Base-by-base conservation (phyloP, 2,329 filamentous ascomycete species). In the Cordyceps tenuipes region DNA sequence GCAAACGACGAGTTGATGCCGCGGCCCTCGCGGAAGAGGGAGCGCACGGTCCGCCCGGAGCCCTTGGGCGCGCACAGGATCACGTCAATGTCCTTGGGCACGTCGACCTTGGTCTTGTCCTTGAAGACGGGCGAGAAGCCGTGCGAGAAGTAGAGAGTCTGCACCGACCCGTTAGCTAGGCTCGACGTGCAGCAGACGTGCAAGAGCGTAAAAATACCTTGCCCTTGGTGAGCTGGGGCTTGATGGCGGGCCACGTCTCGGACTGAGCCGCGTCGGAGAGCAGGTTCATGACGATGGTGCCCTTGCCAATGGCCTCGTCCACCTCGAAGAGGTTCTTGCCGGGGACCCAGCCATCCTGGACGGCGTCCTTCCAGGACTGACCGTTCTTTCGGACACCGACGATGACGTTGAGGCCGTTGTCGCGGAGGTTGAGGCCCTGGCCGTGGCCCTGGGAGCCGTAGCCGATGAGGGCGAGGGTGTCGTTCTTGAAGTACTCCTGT, bases 61-160 rank as follows among this genome's bases (percentile, higher is more conserved):
- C 94, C 94, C 87, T 99, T 99, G 80, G 94, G 94, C 68, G 94
- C 94, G 72, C 96, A 92, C 75, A 99, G 93, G 84, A 99, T 99
- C 77, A 99, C 94, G 77, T 99, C 94, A 75, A 99, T 89, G 80
- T 97, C 89, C 68, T 77, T 85, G 79, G 94, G 94, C 65, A 97
- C 90, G 65, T 99, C 94, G 75, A 99, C 94, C 80, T 97, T 96
- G 85, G 94, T 99, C 75, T 94, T 87, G 77, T 96, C 88, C 85
- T 97, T 97, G 90, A 99, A 99, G 79, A 99, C 92, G 75, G 94
- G 94, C 65, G 94, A 97, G 90, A 99, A 99, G 74, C 94, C 94
- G 86, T 99, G 94, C 69, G 94, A 97, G 86, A 99, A 99, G 89
- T 99, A 99, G 70, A 99, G 90, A 63, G 94, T 99, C 93, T 94